Conservation (phyloP, 257 asterid species). For the Ilex aquifolium region DNA sequence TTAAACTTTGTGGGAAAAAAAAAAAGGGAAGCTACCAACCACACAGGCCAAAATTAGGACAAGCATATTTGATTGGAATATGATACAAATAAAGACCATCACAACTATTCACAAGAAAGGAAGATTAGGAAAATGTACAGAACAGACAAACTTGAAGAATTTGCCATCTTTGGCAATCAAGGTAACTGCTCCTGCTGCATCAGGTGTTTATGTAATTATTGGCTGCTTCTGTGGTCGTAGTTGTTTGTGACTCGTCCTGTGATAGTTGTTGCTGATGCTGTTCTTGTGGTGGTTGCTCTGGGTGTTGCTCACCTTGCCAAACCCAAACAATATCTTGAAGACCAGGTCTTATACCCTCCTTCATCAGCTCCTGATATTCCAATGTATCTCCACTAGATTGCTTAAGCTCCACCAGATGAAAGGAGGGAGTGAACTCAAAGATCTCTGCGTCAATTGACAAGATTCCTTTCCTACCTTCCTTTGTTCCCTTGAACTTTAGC, state of each 20-base stretch:
- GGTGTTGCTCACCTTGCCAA: constrained; percentile 53
- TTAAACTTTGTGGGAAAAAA: too few species aligned
- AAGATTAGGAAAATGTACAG: background rate
- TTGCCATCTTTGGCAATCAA: too few species aligned
- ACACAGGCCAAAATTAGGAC: background rate
- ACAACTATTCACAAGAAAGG: background rate
- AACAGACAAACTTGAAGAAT: background rate
- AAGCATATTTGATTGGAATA: background rate
- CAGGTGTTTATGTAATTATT: background rate
- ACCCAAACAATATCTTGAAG: constrained; percentile 80
- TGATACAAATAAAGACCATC: too few species aligned
- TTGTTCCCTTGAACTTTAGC: constrained; percentile 57
- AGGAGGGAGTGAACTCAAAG: constrained; percentile 52
- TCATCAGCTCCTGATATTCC: constrained; percentile 54
- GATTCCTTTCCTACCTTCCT: constrained; percentile 72
- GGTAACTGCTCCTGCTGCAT: background rate
- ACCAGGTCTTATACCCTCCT: constrained; percentile 64
- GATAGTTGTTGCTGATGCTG: constrained; percentile 12
- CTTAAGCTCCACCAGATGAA: constrained; percentile 74
- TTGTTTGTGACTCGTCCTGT: constrained; percentile 7
- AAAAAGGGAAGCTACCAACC: background rate
- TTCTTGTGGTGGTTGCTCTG: constrained; percentile 13
- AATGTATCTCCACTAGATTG: constrained; percentile 71
- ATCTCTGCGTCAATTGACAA: constrained; percentile 71
- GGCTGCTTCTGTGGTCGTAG: constrained; percentile 27